Evolutionary conservation across 306 rosid species (phyloP).

Genomic region (Vigna mungo): DNA sequence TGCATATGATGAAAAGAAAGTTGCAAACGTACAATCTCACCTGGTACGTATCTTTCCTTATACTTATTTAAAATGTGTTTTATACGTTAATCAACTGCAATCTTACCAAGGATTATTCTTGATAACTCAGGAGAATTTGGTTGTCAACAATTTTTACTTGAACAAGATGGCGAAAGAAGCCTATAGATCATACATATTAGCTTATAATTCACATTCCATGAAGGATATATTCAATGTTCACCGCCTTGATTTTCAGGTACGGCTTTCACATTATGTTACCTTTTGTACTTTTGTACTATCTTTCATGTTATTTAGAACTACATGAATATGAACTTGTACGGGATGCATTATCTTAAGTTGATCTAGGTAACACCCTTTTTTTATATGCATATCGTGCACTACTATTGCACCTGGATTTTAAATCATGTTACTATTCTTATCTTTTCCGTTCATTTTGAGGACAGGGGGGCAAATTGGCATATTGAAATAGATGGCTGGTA

Average conservation of each 20-base stretch:
- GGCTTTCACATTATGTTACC: not conserved
- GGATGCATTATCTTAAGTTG: not conserved
- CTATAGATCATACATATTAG: constrained; percentile 79
- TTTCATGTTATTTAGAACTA: constrained; percentile 23
- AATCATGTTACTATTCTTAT: not conserved
- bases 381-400: constrained; percentile 2
- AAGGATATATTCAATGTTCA: constrained; percentile 92
- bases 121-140: constrained; percentile 78
- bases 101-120: constrained; percentile 25
- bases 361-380: not conserved
- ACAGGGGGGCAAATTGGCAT: not conserved
- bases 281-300: not conserved
- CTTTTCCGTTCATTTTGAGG: not conserved
- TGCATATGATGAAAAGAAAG: constrained; percentile 75
- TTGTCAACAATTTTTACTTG: constrained; percentile 65
- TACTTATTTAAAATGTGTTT: constrained; percentile 25
- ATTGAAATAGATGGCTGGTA: constrained; percentile 6
- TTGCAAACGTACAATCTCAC: constrained; percentile 81
- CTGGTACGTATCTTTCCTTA: constrained; percentile 59
- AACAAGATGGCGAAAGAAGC: constrained; percentile 89
- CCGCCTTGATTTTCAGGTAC: constrained; percentile 86
- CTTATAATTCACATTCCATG: constrained; percentile 94
- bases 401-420: not conserved
- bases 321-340: constrained; percentile 5
- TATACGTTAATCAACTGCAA: not conserved